These are phyloP conservation scores for Barnettozyma pratensis DNA, from an alignment of 805 yeast genomes.

Conservation along the genomic window DNA sequence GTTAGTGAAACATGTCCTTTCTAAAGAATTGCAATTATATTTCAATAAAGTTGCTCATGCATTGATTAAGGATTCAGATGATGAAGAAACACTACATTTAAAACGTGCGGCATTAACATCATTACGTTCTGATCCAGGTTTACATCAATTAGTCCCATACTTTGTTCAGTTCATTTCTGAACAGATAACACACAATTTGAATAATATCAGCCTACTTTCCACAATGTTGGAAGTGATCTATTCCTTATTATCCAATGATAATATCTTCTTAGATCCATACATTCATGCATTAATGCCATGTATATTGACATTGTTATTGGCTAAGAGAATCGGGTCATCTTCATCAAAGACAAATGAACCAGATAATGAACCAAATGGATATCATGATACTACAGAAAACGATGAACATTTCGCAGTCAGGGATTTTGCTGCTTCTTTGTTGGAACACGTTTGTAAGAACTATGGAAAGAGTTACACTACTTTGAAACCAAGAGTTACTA, in stretches of 20 bases:
- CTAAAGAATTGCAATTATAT: slow-evolving; percentile 89
- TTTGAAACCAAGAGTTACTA: slow-evolving; percentile 85
- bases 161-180: slow-evolving; percentile 95
- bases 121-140: slow-evolving; percentile 86
- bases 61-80: slow-evolving; percentile 50
- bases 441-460: slow-evolving; percentile 69
- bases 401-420: slow-evolving; percentile 52
- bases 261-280: slow-evolving; percentile 89
- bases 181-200: slow-evolving; percentile 82
- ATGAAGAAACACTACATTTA: slow-evolving; percentile 37
- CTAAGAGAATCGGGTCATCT: slow-evolving; percentile 72
- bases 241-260: slow-evolving; percentile 75
- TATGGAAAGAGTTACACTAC: slow-evolving; percentile 87
- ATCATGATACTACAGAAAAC: slow-evolving; percentile 17
- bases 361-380: slow-evolving; percentile 1
- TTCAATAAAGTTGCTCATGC: slow-evolving; percentile 88
- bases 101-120: slow-evolving; percentile 81
- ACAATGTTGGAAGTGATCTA: slow-evolving; percentile 88
- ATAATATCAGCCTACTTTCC: slow-evolving; percentile 61
- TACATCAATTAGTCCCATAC: slow-evolving; percentile 95
- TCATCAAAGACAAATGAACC: slow-evolving; percentile 11
- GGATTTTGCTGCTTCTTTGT: slow-evolving; percentile 80
- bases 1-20: slow-evolving; percentile 87
- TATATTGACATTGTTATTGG: slow-evolving; percentile 79
- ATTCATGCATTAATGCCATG: slow-evolving; percentile 98